Base-by-base conservation (phyloP, 257 asterid genomes). In the Paulownia fortunei region DNA sequence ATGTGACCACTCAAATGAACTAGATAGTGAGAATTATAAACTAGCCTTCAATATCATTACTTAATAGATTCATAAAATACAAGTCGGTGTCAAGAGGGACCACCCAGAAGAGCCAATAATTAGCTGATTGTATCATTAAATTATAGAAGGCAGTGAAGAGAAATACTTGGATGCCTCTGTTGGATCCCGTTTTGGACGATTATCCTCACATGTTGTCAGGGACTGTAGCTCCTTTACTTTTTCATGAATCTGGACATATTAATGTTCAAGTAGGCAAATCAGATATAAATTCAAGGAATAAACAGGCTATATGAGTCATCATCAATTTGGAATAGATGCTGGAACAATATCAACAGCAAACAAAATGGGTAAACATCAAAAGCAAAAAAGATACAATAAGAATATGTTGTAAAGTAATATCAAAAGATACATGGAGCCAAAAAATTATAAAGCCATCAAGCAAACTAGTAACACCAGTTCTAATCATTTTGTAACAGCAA, bases 171-270 rank as follows among this genome's bases (percentile, higher is more conserved):
- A 68, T 47, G 79, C 75, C 69, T 82, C 90, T 69, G 79, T 76
- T 76, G 79, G 61, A 47, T 89, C 91, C 73, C 69, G 72, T 61
- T 64, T 88, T 66, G 82, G 79, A 64, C 46, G 85, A 30, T 41
- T 72, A 73, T 85, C 95, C 46, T 79, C 88, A 73, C 41, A 8
- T 72, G 73, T 73, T 74, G 73, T 75, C 80, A 71, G 85, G 67
- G 92, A 84, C 80, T 84, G 90, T 58, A 91, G 87, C 85, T 88
- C 97, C 81, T 76, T 79, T 36, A 94, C 89, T 78, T 91, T 89
- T 78, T 80, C 90, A 70, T 91, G 91, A 76, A 92, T 83, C 98
- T 94, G 85, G 61, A 62, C 51, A 76, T 56, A 76, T 73, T 55
- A 52, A 52, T 46, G 68, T 66, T 71, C 69, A 74, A 58, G 55